Evolutionary conservation across 805 yeast species (phyloP).

Genomic region (Myxozyma sirexii): DNA sequence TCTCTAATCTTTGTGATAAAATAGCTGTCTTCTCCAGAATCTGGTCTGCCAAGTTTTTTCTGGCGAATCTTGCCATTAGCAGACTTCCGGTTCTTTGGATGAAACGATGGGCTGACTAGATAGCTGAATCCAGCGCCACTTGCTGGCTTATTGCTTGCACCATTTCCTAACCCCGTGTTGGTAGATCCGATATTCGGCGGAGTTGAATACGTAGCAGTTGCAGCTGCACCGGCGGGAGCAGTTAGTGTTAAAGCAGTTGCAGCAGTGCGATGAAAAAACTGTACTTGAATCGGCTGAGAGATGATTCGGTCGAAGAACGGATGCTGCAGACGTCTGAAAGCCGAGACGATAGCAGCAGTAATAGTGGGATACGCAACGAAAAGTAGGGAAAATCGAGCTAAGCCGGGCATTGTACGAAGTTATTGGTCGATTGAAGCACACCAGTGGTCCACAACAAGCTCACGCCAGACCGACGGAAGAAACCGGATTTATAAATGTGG

Average conservation of each 20-base stretch:
- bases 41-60: conserved; percentile 16
- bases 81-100: conserved; percentile 19
- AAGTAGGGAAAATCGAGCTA: conserved; percentile 28
- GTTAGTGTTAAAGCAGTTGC: conserved; percentile 4
- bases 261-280: conserved; percentile 15
- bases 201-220: conserved; percentile 16
- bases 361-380: conserved; percentile 34
- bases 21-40: conserved; percentile 37
- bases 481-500: background rate
- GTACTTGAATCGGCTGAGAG: conserved; percentile 13
- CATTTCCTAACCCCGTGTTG: background rate
- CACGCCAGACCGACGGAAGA: conserved; percentile 4
- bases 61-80: background rate
- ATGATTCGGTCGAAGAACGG: conserved; percentile 30
- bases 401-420: conserved; percentile 20
- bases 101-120: conserved; percentile 23
- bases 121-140: conserved; percentile 14
- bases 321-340: conserved; percentile 29
- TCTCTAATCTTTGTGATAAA: conserved; percentile 30
- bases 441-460: background rate
- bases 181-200: conserved; percentile 4
- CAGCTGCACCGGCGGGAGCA: conserved; percentile 14
- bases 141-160: background rate
- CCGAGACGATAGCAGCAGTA: conserved; percentile 31
- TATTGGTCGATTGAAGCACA: background rate